These are phyloP conservation scores for Zymoseptoria ardabiliae DNA, from an alignment of 2,329 filamentous ascomycete genomes.

Conservation along the genomic window DNA sequence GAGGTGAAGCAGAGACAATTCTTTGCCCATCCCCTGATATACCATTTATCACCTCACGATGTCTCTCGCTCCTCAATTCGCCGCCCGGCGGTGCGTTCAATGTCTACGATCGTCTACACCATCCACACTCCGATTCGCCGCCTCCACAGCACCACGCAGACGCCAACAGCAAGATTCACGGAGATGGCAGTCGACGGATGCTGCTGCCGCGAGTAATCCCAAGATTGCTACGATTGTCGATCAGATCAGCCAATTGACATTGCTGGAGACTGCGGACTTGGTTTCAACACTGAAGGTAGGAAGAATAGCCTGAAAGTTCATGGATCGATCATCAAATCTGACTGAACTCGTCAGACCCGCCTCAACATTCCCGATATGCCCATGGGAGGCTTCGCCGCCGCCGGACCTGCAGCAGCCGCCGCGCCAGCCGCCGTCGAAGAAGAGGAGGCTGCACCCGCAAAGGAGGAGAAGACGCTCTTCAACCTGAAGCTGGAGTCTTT, in stretches of 20 bases:
- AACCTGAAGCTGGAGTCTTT: constrained; percentile 89
- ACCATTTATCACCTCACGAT: constrained; percentile 25
- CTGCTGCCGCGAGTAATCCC: constrained; percentile 39
- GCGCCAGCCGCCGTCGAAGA: constrained; percentile 60
- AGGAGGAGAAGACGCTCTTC: constrained; percentile 93
- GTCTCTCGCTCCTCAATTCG: constrained; percentile 39
- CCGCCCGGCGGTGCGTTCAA: constrained; percentile 39
- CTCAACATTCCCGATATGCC: constrained; percentile 98
- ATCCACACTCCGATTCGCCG: constrained; percentile 20
- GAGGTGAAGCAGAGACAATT: background rate
- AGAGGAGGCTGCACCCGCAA: constrained; percentile 79
- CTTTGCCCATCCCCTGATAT: background rate
- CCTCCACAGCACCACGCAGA: constrained; percentile 15
- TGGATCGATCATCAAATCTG: background rate
- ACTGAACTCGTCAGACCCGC: constrained; percentile 54
- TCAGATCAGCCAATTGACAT: constrained; percentile 95
- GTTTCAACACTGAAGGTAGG: constrained; percentile 88
- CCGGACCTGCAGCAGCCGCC: constrained; percentile 53
- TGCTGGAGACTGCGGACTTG: constrained; percentile 94
- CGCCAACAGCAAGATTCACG: constrained; percentile 39
- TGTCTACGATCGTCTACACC: constrained; percentile 22
- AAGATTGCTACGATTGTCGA: constrained; percentile 95
- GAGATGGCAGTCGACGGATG: constrained; percentile 85
- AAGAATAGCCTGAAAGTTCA: background rate
- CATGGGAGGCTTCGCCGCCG: constrained; percentile 79